Base-by-base conservation (phyloP, 2,329 filamentous ascomycete genomes). In the Chaetomiaceae sp. region DNA sequence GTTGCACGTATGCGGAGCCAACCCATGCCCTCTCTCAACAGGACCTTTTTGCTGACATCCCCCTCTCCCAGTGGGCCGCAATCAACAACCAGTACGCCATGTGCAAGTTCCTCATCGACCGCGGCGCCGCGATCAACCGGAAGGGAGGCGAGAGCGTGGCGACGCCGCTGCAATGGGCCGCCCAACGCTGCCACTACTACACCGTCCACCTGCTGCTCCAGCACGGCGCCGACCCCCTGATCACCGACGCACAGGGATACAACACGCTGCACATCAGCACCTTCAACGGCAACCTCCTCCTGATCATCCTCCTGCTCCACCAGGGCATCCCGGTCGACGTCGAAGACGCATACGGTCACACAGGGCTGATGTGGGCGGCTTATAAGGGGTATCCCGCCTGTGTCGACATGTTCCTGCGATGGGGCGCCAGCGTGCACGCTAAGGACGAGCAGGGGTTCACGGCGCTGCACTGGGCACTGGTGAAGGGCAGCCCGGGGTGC, bases 81-180 rank as follows among this genome's bases (percentile, higher is more conserved):
- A 97, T 99, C 68, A 99, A 99, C 73, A 97, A 97, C 66, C 93
- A 96, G 68, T 95, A 92, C 73, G 88, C 89, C 59, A 90, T 97
- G 76, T 96, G 92, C 79, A 92, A 93, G 69, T 96, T 95, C 70
- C 83, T 99, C 39, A 81, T 99, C 66, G 87, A 81, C 44, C 71
- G 75, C 56, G 90, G 90, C 64, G 93, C 91, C 64, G 87, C 95
- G 65, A 86, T 97, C 63, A 97, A 99, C 71, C 86, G 84, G 56
- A 96, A 95, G 69, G 93, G 95, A 68, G 93, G 93, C 68, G 92
- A 97, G 65, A 96, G 91, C 9, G 79, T 95, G 37, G 92, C 93
- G 14, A 97, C 93, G 38, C 87, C 93, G 14, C 83, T 95, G 1
- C 90, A 97, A 71, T 99, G 93, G 93, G 93, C 93, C 30, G 93